phyloP scores from a whole-genome alignment of 257 asterid genomes.

The Scutellaria galericulata region DNA sequence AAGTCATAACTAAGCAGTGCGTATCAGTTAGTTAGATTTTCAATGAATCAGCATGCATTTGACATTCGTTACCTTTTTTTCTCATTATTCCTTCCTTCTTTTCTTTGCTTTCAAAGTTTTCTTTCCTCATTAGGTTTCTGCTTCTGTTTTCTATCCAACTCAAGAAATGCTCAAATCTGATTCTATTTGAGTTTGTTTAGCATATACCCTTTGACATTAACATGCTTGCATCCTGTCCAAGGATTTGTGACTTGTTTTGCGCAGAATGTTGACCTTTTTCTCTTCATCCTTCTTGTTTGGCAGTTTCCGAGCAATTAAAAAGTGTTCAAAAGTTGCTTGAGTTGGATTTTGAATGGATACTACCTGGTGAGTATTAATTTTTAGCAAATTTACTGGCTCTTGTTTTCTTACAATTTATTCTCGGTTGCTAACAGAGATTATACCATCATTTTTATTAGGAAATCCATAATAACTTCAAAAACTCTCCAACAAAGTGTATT shows the following conservation, averaged over 20 bases:
- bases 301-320: conserved; percentile 57
- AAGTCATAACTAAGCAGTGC: neutral
- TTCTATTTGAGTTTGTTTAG: neutral
- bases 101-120: neutral
- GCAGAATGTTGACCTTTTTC: neutral
- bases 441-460: too few relatives aligned
- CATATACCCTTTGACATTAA: neutral
- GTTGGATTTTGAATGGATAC: conserved; percentile 72
- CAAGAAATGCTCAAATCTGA: neutral
- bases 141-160: neutral
- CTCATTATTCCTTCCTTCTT: neutral
- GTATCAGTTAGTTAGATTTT: neutral
- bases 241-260: neutral
- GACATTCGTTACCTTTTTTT: too few relatives aligned
- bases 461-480: too few relatives aligned
- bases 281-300: conserved; percentile 5
- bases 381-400: neutral
- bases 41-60: neutral
- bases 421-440: neutral
- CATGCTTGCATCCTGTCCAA: neutral
- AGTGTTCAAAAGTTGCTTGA: conserved; percentile 63
- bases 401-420: conserved; percentile 5
- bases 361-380: conserved; percentile 54
- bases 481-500: too few relatives aligned
- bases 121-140: neutral